A percentile compares a stretch with the other conserved stretches of the same genome.
These are phyloP conservation scores for Mycena sanguinolenta DNA, from an alignment of 768 basidiomycete species.

Conservation along the genomic window DNA sequence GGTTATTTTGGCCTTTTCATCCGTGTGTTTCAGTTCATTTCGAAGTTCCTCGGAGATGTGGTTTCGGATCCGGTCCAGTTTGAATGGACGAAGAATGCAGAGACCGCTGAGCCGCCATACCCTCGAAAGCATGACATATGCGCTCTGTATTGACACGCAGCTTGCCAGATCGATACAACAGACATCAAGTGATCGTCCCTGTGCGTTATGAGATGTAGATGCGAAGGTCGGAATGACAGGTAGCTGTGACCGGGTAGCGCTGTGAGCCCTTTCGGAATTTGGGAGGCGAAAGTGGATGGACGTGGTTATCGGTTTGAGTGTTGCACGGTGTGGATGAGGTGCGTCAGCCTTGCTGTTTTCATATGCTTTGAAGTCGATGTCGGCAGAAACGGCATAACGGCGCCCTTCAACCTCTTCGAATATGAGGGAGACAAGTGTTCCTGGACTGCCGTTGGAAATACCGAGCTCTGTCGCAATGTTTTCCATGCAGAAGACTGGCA, in stretches of 20 bases:
- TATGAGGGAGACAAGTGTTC: not conserved
- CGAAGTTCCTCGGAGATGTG: slow-evolving; percentile 25
- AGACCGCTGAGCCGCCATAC: too few species aligned
- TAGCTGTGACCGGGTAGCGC: slow-evolving; percentile 22
- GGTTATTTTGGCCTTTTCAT: slow-evolving; percentile 6
- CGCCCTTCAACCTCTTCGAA: too few species aligned
- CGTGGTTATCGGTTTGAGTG: not conserved
- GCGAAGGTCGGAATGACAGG: slow-evolving; percentile 20
- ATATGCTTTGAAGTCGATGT: not conserved
- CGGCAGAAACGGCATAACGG: too few species aligned
- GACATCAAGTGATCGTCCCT: slow-evolving; percentile 9
- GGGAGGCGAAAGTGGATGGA: slow-evolving; percentile 14
- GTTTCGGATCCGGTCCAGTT: slow-evolving; percentile 12
- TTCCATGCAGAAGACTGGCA: slow-evolving; percentile 28
- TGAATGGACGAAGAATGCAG: slow-evolving; percentile 26
- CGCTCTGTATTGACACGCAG: too few species aligned
- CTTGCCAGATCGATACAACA: not conserved
- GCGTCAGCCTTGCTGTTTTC: not conserved
- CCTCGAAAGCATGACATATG: too few species aligned
- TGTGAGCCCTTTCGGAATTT: slow-evolving; percentile 1
- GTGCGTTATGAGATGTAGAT: slow-evolving; percentile 14
- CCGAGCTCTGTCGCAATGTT: slow-evolving; percentile 29
- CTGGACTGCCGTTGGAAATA: slow-evolving; percentile 26
- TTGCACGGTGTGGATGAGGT: slow-evolving; percentile 12
- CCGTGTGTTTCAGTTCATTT: slow-evolving; percentile 13